Percentiles rank a stretch among this genome's conserved stretches.
Conservation (phyloP, 495 filamentous ascomycete species). For the Barbatosphaeria neglecta region DNA sequence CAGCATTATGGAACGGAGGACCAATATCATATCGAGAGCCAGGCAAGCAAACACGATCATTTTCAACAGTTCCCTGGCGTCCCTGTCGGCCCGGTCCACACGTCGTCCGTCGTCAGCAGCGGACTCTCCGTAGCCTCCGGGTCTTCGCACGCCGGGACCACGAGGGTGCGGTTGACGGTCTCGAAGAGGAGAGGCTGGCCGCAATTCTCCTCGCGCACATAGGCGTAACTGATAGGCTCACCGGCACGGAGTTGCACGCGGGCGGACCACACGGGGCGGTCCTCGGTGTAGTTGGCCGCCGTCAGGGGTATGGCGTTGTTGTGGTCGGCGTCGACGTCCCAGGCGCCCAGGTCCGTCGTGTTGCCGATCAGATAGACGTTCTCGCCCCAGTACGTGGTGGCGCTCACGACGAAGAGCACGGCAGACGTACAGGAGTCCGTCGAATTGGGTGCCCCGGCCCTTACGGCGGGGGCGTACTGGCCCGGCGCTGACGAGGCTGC, state of each 20-base stretch:
- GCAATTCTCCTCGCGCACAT: conserved; percentile 28
- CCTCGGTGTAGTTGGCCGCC: conserved; percentile 38
- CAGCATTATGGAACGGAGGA: no score
- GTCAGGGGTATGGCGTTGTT: conserved; percentile 38
- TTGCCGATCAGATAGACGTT: conserved; percentile 47
- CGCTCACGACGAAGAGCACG: conserved; percentile 26
- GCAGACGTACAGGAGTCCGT: conserved; percentile 41
- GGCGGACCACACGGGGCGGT: conserved; percentile 21
- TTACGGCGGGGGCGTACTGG: conserved; percentile 43
- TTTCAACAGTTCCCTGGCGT: conserved; percentile 11
- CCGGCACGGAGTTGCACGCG: conserved; percentile 15
- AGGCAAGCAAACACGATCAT: not conserved
- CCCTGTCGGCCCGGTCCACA: conserved; percentile 19
- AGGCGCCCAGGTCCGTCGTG: conserved; percentile 40
- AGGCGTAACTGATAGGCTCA: conserved; percentile 20
- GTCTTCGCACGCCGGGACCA: conserved; percentile 17
- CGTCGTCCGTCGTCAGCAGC: conserved; percentile 18
- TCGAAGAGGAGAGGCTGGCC: conserved; percentile 25
- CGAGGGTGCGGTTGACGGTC: conserved; percentile 18
- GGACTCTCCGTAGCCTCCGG: conserved; percentile 6
- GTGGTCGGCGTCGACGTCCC: conserved; percentile 41
- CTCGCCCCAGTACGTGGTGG: conserved; percentile 42
- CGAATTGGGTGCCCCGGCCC: conserved; percentile 33
- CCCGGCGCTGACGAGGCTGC: conserved; percentile 36
- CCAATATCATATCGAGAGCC: no score